Percentiles rank a stretch among this genome's conserved stretches.
These are phyloP conservation scores for Ramicandelaber brevisporus DNA, from an alignment of 192 early-diverging fungal species.

Conservation along the genomic window DNA sequence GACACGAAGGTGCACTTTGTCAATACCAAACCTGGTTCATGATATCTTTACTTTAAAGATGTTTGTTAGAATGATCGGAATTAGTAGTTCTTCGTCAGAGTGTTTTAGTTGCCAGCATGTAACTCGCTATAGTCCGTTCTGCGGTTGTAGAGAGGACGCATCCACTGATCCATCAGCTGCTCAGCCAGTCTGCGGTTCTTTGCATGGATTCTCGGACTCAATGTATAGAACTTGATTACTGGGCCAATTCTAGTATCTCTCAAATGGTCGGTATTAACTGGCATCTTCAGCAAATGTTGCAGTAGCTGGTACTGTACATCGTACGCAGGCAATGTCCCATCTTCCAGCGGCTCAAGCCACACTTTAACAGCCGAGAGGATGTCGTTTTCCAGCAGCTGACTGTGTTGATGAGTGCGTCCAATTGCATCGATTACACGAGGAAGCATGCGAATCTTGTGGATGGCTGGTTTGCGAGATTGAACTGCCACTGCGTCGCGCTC, in stretches of 20 bases:
- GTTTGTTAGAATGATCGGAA: no score
- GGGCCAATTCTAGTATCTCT: constrained; percentile 60
- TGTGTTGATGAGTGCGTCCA: constrained; percentile 25
- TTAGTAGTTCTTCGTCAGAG: no score
- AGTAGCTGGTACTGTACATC: constrained; percentile 70
- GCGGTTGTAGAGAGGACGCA: constrained; percentile 54
- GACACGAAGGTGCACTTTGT: no score
- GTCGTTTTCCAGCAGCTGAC: constrained; percentile 57
- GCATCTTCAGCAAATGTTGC: constrained; percentile 36
- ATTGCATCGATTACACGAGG: constrained; percentile 14
- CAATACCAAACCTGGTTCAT: no score
- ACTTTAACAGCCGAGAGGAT: constrained; percentile 59
- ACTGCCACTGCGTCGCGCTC: no score
- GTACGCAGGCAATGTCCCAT: constrained; percentile 66
- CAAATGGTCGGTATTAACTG: constrained; percentile 46
- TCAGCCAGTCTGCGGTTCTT: constrained; percentile 42
- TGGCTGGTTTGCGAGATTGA: no score
- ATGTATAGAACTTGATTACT: constrained; percentile 72
- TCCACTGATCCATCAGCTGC: constrained; percentile 62
- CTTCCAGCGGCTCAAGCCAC: constrained; percentile 78
- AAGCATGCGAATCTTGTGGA: constrained; percentile 20
- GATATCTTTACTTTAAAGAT: no score
- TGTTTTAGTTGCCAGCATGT: no score
- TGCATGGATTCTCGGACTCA: constrained; percentile 49
- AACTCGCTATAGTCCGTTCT: constrained; percentile 49